phyloP scores from a whole-genome alignment of 495 filamentous ascomycete species.

The Penicillium bovifimosum region DNA sequence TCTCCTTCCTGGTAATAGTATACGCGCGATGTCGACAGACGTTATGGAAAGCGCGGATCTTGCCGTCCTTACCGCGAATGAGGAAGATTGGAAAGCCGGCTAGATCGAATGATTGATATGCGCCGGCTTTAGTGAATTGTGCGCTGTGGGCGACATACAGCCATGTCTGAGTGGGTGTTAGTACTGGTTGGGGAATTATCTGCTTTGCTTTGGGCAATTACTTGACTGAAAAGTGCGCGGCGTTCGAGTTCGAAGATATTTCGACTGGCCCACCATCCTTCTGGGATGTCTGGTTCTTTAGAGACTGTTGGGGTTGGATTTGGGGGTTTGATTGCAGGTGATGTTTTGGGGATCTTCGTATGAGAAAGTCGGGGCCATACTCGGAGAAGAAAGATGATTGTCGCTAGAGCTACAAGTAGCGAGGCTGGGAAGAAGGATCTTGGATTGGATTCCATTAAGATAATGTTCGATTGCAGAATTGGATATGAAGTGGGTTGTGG shows the following conservation, averaged over 20 bases:
- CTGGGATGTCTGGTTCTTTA: constrained; percentile 38
- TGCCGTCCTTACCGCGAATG: constrained; percentile 40
- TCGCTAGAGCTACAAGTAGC: constrained; percentile 12
- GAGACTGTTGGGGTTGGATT: constrained; percentile 13
- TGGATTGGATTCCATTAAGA: constrained; percentile 14
- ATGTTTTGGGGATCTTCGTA: background rate
- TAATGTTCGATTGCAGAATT: background rate
- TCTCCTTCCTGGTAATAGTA: constrained; percentile 47
- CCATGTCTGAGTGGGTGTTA: constrained; percentile 34
- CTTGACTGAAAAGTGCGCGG: constrained; percentile 49
- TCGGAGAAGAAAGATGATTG: constrained; percentile 8
- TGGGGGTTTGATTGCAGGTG: background rate
- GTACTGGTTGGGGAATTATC: background rate
- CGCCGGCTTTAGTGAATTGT: constrained; percentile 43
- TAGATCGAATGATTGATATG: constrained; percentile 45
- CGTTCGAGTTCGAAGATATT: constrained; percentile 48
- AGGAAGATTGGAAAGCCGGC: constrained; percentile 48
- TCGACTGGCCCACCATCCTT: constrained; percentile 40
- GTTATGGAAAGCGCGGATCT: constrained; percentile 55
- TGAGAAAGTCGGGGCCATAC: constrained; percentile 9
- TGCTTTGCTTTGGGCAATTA: constrained; percentile 1
- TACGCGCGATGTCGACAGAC: constrained; percentile 56
- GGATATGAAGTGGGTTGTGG: background rate
- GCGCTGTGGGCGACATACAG: constrained; percentile 42
- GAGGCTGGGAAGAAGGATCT: constrained; percentile 12